Percentiles rank a stretch among this genome's conserved stretches.
phyloP scores from a whole-genome alignment of 2,329 filamentous ascomycete genomes.

The Diaporthe australafricana region DNA sequence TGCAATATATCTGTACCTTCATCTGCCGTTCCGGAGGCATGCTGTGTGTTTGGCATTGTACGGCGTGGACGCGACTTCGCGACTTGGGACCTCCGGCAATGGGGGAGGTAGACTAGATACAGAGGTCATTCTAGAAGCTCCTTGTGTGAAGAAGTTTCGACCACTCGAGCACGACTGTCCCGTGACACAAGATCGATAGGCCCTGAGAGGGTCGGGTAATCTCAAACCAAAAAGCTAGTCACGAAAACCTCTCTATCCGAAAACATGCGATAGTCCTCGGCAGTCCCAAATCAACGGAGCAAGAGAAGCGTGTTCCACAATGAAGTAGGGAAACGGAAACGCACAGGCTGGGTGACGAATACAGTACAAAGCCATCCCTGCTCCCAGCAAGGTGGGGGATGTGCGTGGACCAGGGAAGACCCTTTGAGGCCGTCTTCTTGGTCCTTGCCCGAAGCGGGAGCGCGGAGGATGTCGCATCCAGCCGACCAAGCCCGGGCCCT shows the following conservation, averaged over 20 bases:
- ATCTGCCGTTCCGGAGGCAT: background rate
- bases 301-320: slow-evolving; percentile 1
- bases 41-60: background rate
- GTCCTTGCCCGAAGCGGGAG: slow-evolving; percentile 28
- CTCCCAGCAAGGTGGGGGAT: background rate
- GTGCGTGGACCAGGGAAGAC: slow-evolving; percentile 18
- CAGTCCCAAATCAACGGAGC: background rate
- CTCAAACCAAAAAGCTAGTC: slow-evolving; percentile 1
- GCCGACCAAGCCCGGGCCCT: slow-evolving; percentile 6
- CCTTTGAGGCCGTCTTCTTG: background rate
- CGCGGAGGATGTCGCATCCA: slow-evolving; percentile 32
- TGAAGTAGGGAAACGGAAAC: slow-evolving; percentile 8
- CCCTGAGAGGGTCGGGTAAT: slow-evolving; percentile 15
- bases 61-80: background rate
- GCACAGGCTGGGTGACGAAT: slow-evolving; percentile 1
- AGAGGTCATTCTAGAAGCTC: slow-evolving; percentile 13
- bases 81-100: background rate
- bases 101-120: background rate
- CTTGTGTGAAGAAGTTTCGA: too few species aligned
- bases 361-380: background rate
- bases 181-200: slow-evolving; percentile 10
- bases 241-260: background rate
- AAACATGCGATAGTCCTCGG: background rate
- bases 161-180: slow-evolving; percentile 4
- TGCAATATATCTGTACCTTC: background rate